Percentiles rank a stretch among this genome's conserved stretches.
These are phyloP conservation scores for Yarrowia sp. DNA, from an alignment of 805 yeast genomes.

Conservation along the genomic window DNA sequence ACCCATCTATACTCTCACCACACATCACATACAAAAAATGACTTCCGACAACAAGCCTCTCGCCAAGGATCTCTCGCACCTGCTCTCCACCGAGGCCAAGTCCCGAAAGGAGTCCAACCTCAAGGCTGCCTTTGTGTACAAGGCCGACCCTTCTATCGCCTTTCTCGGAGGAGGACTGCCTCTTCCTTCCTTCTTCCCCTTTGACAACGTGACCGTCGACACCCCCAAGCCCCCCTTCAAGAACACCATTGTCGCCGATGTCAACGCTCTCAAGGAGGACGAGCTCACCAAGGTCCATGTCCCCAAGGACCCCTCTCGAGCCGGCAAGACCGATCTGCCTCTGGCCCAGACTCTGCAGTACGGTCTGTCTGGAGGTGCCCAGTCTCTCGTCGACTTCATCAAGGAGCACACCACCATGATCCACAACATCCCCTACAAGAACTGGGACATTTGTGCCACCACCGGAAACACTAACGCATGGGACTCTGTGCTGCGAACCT, in stretches of 20 bases:
- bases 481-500: constrained; percentile 78
- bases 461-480: constrained; percentile 90
- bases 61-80: constrained; percentile 72
- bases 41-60: constrained; percentile 29
- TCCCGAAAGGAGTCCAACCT: constrained; percentile 75
- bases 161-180: constrained; percentile 97
- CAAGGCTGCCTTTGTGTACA: constrained; percentile 80
- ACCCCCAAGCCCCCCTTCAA: constrained; percentile 71
- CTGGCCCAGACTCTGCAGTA: constrained; percentile 87
- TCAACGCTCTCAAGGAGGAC: constrained; percentile 31
- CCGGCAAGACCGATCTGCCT: constrained; percentile 54
- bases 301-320: constrained; percentile 43
- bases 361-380: constrained; percentile 80
- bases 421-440: constrained; percentile 53
- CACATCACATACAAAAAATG: background rate
- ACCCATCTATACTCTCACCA: background rate
- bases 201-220: constrained; percentile 67
- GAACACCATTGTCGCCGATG: constrained; percentile 54
- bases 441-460: constrained; percentile 71
- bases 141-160: constrained; percentile 67
- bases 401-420: constrained; percentile 58
- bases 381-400: constrained; percentile 63
- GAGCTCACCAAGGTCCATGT: constrained; percentile 40
- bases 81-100: constrained; percentile 73
- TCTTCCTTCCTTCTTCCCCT: constrained; percentile 85